A percentile compares a stretch with the other conserved stretches of the same genome.
phyloP scores from a whole-genome alignment of 2,329 filamentous ascomycete species.

The Calonectria fujianensis region DNA sequence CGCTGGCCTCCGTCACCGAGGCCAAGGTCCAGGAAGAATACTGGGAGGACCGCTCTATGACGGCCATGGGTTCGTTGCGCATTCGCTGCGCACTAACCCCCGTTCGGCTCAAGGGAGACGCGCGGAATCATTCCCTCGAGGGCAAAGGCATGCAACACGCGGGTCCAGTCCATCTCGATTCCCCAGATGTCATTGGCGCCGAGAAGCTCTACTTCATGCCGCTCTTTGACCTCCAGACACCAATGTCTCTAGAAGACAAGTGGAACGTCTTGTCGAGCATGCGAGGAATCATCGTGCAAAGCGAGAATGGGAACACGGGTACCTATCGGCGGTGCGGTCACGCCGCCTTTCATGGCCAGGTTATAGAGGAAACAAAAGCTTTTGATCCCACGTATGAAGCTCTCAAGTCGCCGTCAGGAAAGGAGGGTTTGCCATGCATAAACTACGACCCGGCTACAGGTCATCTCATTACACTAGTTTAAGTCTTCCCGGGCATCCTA shows the following conservation, averaged over 20 bases:
- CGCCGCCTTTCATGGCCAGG: conserved; percentile 6
- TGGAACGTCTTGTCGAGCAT: conserved; percentile 37
- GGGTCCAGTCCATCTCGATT: not conserved
- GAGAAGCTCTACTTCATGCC: conserved; percentile 36
- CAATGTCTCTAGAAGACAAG: conserved; percentile 14
- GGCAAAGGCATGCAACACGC: conserved; percentile 35
- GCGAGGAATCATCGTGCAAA: conserved; percentile 28
- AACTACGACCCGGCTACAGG: conserved; percentile 28
- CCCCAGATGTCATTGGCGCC: conserved; percentile 18
- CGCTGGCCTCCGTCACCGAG: conserved; percentile 28
- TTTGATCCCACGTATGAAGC: conserved; percentile 28
- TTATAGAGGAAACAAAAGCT: conserved; percentile 20
- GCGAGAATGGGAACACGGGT: not conserved
- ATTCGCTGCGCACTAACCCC: conserved; percentile 35
- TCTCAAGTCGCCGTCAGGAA: conserved; percentile 7
- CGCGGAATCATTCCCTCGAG: not conserved
- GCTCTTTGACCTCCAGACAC: conserved; percentile 34
- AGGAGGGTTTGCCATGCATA: conserved; percentile 30
- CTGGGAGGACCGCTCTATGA: conserved; percentile 22
- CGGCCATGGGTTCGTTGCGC: not conserved
- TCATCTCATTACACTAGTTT: conserved; percentile 33
- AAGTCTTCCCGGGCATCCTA: not conserved
- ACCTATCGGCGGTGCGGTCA: conserved; percentile 39
- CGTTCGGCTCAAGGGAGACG: conserved; percentile 19
- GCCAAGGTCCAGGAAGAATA: conserved; percentile 1